Conservation (phyloP, 805 yeast genomes). For the Danielia oregonensis region DNA sequence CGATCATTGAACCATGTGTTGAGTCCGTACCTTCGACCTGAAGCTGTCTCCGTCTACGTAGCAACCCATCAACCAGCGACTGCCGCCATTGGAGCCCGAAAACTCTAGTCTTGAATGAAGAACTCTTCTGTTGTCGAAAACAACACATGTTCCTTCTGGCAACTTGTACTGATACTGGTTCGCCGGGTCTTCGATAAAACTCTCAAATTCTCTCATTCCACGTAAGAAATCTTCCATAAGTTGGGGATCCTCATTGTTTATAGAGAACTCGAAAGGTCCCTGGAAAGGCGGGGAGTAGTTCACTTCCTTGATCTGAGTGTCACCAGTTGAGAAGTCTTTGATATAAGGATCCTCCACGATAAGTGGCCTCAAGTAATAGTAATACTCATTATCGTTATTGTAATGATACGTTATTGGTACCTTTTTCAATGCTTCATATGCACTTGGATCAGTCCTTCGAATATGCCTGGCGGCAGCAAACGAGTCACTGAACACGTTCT, state of each 20-base stretch:
- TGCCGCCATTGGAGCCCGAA: slow-evolving; percentile 43
- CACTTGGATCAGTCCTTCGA: slow-evolving; percentile 53
- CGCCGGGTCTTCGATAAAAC: slow-evolving; percentile 45
- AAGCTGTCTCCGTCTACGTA: slow-evolving; percentile 70
- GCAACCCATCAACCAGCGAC: slow-evolving; percentile 73
- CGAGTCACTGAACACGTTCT: slow-evolving; percentile 66
- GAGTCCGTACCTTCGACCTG: slow-evolving; percentile 47
- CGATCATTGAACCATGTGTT: too few relatives aligned
- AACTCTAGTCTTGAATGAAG: slow-evolving; percentile 58
- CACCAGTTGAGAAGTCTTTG: slow-evolving; percentile 30
- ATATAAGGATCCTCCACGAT: slow-evolving; percentile 44
- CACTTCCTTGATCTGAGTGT: slow-evolving; percentile 46
- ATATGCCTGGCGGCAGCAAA: slow-evolving; percentile 60
- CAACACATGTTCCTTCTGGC: slow-evolving; percentile 57
- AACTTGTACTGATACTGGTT: slow-evolving; percentile 55
- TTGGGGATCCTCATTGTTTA: slow-evolving; percentile 29
- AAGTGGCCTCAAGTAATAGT: slow-evolving; percentile 59
- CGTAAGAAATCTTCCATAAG: slow-evolving; percentile 53
- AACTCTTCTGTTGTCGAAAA: slow-evolving; percentile 68
- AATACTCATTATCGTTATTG: slow-evolving; percentile 56
- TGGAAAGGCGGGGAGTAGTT: slow-evolving; percentile 84
- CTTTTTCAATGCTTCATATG: slow-evolving; percentile 56
- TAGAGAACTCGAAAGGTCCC: slow-evolving; percentile 65
- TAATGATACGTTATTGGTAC: slow-evolving; percentile 72
- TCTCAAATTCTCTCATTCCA: slow-evolving; percentile 61